phyloP scores from a whole-genome alignment of 1,139 yeast species.

The Torulaspora globosa region DNA sequence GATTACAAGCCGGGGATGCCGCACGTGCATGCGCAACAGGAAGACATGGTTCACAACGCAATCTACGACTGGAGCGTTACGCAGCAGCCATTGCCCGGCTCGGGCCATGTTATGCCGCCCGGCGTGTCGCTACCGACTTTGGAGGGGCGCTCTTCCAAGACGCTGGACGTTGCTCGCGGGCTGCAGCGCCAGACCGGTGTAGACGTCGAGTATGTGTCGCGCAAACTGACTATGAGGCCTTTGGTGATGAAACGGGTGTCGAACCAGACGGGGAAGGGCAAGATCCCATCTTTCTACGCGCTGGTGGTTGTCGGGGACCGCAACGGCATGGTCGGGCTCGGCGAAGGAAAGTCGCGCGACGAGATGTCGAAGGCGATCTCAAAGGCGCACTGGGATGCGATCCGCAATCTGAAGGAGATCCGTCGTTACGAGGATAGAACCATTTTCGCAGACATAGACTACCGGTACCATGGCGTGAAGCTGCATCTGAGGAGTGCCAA shows the following conservation, averaged over 20 bases:
- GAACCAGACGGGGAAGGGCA: conserved; percentile 92
- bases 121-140: conserved; percentile 36
- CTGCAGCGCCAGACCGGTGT: conserved; percentile 72
- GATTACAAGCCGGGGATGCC: conserved; percentile 46
- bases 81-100: conserved; percentile 28
- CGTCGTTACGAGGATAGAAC: conserved; percentile 92
- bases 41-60: conserved; percentile 39
- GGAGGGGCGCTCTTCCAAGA: conserved; percentile 27
- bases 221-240: conserved; percentile 59
- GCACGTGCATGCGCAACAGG: conserved; percentile 39
- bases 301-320: conserved; percentile 89
- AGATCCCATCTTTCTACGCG: conserved; percentile 78
- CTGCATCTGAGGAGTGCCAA: conserved; percentile 82
- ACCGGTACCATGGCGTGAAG: conserved; percentile 84
- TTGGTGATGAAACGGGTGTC: conserved; percentile 76
- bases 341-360: conserved; percentile 87
- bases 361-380: conserved; percentile 73
- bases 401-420: conserved; percentile 73
- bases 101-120: conserved; percentile 39
- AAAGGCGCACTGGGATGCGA: conserved; percentile 93
- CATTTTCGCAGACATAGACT: conserved; percentile 75
- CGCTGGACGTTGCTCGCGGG: conserved; percentile 47
- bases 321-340: conserved; percentile 91
- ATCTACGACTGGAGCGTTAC: conserved; percentile 36
- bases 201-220: conserved; percentile 57